Percentiles rank a stretch among this genome's conserved stretches.
Evolutionary conservation across 352 stramenopile genomes (phyloP).

Genomic region (Saprolegnia parasitica): DNA sequence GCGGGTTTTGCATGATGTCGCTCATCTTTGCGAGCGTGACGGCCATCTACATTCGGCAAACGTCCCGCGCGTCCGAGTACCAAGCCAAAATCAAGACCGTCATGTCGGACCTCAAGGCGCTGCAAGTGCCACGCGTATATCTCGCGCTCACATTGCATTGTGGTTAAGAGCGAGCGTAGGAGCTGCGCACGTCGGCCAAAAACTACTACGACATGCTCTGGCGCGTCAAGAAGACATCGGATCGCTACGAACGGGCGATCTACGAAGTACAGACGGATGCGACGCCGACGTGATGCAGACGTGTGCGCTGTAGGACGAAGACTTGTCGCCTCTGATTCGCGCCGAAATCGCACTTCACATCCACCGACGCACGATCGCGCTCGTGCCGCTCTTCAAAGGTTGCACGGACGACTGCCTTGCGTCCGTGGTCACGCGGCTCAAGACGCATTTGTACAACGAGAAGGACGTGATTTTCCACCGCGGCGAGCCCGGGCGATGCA

Average conservation of each 20-base stretch:
- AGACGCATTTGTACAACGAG: constrained; percentile 56
- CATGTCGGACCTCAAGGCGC: constrained; percentile 59
- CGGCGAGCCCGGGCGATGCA: constrained; percentile 48
- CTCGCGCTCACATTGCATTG: neutral
- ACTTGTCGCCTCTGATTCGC: constrained; percentile 47
- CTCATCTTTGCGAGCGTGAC: constrained; percentile 53
- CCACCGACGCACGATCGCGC: constrained; percentile 48
- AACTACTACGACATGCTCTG: constrained; percentile 62
- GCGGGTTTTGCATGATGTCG: constrained; percentile 48
- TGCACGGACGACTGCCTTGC: constrained; percentile 54
- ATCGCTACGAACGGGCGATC: constrained; percentile 62
- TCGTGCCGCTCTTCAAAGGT: constrained; percentile 53
- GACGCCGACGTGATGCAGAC: no score
- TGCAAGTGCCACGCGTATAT: constrained; percentile 39
- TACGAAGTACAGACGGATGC: constrained; percentile 38
- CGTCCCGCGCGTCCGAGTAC: constrained; percentile 49
- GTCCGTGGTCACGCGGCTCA: constrained; percentile 50
- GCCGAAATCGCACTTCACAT: constrained; percentile 61
- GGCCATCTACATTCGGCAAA: constrained; percentile 43
- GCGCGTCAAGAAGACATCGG: constrained; percentile 63
- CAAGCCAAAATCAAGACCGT: constrained; percentile 57
- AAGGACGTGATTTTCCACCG: constrained; percentile 60
- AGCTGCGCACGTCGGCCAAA: constrained; percentile 49
- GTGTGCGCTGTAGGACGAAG: constrained; percentile 35
- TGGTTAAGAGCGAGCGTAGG: constrained; percentile 5